Evolutionary conservation across 2,329 filamentous ascomycete genomes (phyloP).

Genomic region (Colletotrichum liaoningense): DNA sequence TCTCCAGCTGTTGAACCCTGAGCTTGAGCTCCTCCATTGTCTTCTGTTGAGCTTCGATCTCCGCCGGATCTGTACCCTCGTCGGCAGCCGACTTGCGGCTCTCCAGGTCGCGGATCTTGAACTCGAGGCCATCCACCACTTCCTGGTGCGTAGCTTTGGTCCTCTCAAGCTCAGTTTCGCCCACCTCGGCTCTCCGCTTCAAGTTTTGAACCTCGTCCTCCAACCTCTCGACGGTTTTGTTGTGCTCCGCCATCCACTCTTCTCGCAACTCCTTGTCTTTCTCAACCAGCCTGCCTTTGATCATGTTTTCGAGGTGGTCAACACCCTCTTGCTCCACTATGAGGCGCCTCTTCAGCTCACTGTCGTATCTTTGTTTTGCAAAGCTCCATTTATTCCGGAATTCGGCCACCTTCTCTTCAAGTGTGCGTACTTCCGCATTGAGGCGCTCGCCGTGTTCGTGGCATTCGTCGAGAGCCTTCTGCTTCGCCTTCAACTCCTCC

Average conservation of each 20-base stretch:
- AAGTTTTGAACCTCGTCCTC: background rate
- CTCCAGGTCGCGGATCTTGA: background rate
- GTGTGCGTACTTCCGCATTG: background rate
- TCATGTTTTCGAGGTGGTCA: background rate
- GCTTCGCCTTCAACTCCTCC: background rate
- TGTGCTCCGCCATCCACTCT: background rate
- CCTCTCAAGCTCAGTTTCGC: background rate
- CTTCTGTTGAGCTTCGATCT: background rate
- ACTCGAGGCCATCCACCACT: background rate
- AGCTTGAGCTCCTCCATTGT: background rate
- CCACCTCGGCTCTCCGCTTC: background rate
- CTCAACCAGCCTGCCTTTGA: background rate
- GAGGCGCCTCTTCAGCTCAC: background rate
- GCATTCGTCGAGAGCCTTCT: background rate
- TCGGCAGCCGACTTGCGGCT: background rate
- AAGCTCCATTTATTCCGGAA: background rate
- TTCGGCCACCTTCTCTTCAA: slow-evolving; percentile 3
- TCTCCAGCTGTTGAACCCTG: background rate
- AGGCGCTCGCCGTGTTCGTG: background rate
- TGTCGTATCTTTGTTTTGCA: background rate
- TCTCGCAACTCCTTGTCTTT: background rate
- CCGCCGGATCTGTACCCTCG: background rate
- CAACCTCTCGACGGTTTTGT: background rate
- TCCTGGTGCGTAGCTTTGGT: background rate
- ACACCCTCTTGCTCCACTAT: background rate